Evolutionary conservation across 1,284 basidiomycete species (phyloP), one percentile per base, ranked within the genome.

Genomic region (Austropuccinia psidii): DNA sequence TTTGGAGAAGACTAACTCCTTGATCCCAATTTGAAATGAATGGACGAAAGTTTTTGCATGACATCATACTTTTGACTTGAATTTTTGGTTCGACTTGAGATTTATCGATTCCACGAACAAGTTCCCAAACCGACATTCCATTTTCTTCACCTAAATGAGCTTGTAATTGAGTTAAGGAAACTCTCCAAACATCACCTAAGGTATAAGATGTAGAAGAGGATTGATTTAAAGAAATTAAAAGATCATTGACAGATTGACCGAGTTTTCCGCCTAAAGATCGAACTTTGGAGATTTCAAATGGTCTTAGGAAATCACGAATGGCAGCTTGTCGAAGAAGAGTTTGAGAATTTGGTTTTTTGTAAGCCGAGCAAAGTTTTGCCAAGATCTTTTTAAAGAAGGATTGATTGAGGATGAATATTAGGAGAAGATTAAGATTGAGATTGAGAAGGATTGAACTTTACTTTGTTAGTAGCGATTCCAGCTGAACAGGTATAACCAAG

Each of bases 401-500:
- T 49, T 24, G 4, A 29, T 27, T 11, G 31, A 29, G 33, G 3
- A 3, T 24, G 41, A 27, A 31, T 2, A 64, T n/a, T 4, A n/a
- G 60, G n/a, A 41, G 35, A 43, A 62, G 21, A 54, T 35, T 4
- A 64, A 35, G 33, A 58, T n/a, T 47, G 61, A 70, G 49, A 68
- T 55, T 1, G 43, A 31, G n/a, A 9, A 17, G 17, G 35, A 57
- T 81, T 76, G 50, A 31, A n/a, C 24, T 31, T 37, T 15, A 58
- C 67, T 29, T 69, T 69, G 31, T 69, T 69, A 45, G 67, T 47
- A 45, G 67, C 54, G 7, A 69, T 58, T 6, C 67, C 67, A 39
- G 96, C 95, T 57, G 92, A 94, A 64, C 91, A 96, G 7, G 93
- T 93, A 79, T 99, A 98, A 19, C 92, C 90, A 27, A 98, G 84